Percentiles rank a stretch among this genome's conserved stretches.
Evolutionary conservation across 306 rosid species (phyloP).

Genomic region (Chamaecrista fasciculata): DNA sequence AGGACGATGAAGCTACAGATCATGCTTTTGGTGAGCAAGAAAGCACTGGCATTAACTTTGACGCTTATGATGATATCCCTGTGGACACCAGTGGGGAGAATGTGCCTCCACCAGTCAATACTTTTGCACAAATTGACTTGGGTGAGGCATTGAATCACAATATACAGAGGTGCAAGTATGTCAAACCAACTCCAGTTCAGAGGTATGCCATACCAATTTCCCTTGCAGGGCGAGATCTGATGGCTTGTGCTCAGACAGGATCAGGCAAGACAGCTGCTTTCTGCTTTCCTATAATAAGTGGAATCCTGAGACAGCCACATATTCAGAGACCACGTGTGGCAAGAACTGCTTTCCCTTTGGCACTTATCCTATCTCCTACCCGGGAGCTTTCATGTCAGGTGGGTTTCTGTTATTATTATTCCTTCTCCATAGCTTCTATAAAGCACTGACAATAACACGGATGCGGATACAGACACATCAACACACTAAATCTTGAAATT

Average conservation of each 20-base stretch:
- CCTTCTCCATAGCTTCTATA: neutral
- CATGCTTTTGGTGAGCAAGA: constrained; percentile 3
- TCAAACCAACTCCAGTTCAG: constrained; percentile 63
- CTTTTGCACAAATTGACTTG: constrained; percentile 14
- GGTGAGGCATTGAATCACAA: constrained; percentile 14
- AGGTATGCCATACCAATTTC: constrained; percentile 36
- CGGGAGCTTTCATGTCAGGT: constrained; percentile 23
- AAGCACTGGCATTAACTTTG: constrained; percentile 8
- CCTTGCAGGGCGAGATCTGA: constrained; percentile 49
- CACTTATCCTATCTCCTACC: constrained; percentile 18
- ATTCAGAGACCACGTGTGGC: constrained; percentile 10
- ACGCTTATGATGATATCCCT: constrained; percentile 20
- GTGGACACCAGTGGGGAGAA: constrained; percentile 19
- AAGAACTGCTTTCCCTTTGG: constrained; percentile 11
- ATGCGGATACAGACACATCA: too few species aligned
- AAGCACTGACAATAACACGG: too few species aligned
- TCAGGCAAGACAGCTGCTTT: constrained; percentile 67
- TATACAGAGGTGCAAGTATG: constrained; percentile 33
- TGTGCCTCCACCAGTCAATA: constrained; percentile 17
- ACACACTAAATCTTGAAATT: too few species aligned
- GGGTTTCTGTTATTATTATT: neutral
- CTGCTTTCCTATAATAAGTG: constrained; percentile 56
- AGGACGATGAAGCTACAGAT: constrained; percentile 15
- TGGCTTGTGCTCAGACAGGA: constrained; percentile 68
- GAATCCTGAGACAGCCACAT: constrained; percentile 19